Percentiles rank a stretch among this genome's conserved stretches.
Evolutionary conservation across 208 protist species (phyloP).

Genomic region (Novymonas esmeraldas): DNA sequence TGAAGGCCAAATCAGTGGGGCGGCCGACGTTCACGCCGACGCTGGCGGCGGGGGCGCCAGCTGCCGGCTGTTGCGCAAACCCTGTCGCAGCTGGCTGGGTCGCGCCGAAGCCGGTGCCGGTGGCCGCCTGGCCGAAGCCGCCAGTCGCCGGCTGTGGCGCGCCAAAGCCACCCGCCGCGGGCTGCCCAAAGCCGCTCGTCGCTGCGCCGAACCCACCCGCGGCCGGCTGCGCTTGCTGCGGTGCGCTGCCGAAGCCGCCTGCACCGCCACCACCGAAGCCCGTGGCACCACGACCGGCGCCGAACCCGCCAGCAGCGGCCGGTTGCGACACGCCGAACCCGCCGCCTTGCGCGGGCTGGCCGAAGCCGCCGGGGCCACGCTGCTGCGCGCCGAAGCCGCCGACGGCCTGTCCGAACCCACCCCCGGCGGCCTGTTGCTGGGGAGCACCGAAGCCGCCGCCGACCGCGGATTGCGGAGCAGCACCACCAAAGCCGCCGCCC

Average conservation of each 20-base stretch:
- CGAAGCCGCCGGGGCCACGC: constrained; percentile 35
- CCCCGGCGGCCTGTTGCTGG: not conserved
- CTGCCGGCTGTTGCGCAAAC: constrained; percentile 31
- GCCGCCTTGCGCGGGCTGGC: constrained; percentile 3
- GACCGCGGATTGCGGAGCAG: not conserved
- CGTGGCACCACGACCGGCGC: constrained; percentile 3
- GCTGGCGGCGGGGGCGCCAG: constrained; percentile 1
- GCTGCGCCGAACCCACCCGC: constrained; percentile 29
- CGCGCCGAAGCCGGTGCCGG: constrained; percentile 13
- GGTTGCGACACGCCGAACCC: constrained; percentile 5
- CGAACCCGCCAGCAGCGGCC: constrained; percentile 1
- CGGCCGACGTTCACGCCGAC: constrained; percentile 26
- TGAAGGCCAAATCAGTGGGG: constrained; percentile 49
- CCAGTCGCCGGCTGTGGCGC: constrained; percentile 8
- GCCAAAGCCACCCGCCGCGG: constrained; percentile 28
- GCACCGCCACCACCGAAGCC: constrained; percentile 1
- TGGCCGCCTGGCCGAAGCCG: constrained; percentile 34
- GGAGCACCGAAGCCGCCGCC: constrained; percentile 3
- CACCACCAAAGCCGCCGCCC: constrained; percentile 23
- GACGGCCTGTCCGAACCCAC: constrained; percentile 4
- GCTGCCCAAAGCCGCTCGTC: constrained; percentile 24
- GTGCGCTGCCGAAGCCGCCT: not conserved
- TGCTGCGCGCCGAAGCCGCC: constrained; percentile 17
- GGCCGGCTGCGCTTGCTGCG: constrained; percentile 7
- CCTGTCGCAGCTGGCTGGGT: constrained; percentile 6